Base-by-base conservation (phyloP, 768 basidiomycete genomes). In the Scleroderma bovista region DNA sequence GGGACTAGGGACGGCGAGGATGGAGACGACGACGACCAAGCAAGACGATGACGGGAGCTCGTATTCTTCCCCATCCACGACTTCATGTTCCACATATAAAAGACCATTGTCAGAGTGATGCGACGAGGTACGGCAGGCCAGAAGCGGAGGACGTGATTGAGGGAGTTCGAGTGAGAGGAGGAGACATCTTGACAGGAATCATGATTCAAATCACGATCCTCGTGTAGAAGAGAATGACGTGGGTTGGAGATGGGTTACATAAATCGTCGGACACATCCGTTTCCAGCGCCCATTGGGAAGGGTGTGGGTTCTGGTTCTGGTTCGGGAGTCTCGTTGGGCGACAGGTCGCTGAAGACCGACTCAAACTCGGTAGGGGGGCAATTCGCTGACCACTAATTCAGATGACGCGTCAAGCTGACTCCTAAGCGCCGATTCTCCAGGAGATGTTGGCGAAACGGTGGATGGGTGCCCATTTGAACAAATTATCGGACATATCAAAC, bases 101-200 rank as follows among this genome's bases (percentile, higher is more conserved):
- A 73, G 52, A 69, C 70, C 67, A 55, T 88, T 87, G 49, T 92
- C 88, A 0, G 89, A 91, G 53, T 90, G 83, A 53, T 86, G 84
- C 16, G 78, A 80, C 3, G 77, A 77, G 55, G 59, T 73, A 80
- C 0, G 78, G 79, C 50, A 60, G 54, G 7, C 54, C 58, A 11
- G 70, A n/a, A n/a, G n/a, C n/a, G n/a, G n/a, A n/a, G n/a, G n/a
- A n/a, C n/a, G n/a, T n/a, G n/a, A n/a, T n/a, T 2, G 80, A 75
- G 3, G 69, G 63, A 12, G 72, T 64, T 15, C 72, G 64, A 11
- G 54, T 33, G 13, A 73, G 69, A 3, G 80, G 79, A 3, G 78
- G 76, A 2, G 77, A 63, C 39, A 78, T 51, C 5, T 66, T 29
- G 24, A 72, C 69, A 12, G 72, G 63, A 20, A 67, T 51, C 16